These are phyloP conservation scores for Pseudonectria foliicola DNA, from an alignment of 2,329 filamentous ascomycete species.

Conservation along the genomic window DNA sequence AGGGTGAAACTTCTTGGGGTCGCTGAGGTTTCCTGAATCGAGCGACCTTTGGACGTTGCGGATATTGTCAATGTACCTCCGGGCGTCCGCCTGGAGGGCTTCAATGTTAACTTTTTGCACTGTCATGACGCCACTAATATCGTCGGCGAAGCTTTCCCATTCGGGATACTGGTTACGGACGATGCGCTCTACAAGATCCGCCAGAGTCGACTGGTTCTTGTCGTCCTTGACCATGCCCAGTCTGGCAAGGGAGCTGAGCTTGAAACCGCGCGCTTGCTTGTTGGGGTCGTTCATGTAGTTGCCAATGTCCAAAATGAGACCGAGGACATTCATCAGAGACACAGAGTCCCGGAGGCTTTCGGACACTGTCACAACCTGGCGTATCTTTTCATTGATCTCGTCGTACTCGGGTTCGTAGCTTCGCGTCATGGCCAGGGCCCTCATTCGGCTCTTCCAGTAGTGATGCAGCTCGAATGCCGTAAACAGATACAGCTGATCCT, in stretches of 20 bases:
- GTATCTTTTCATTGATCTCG: conserved; percentile 77
- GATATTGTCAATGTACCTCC: conserved; percentile 89
- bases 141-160: conserved; percentile 82
- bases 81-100: conserved; percentile 79
- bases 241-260: conserved; percentile 86
- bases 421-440: conserved; percentile 76
- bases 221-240: conserved; percentile 98
- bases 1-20: conserved; percentile 96
- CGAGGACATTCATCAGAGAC: conserved; percentile 90
- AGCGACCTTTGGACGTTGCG: conserved; percentile 88
- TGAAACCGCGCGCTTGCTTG: conserved; percentile 97
- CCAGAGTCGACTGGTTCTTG: conserved; percentile 95
- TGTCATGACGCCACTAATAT: conserved; percentile 71
- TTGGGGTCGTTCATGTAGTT: conserved; percentile 99
- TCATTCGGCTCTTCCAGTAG: conserved; percentile 98
- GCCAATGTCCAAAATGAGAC: conserved; percentile 92
- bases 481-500: conserved; percentile 91
- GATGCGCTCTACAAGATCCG: conserved; percentile 92
- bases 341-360: conserved; percentile 88
- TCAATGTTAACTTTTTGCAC: conserved; percentile 93
- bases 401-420: conserved; percentile 87
- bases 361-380: conserved; percentile 77
- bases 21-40: conserved; percentile 88
- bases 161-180: conserved; percentile 94
- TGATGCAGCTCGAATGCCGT: conserved; percentile 93